A percentile compares a stretch with the other conserved stretches of the same genome.
phyloP scores from a whole-genome alignment of 192 early-diverging fungal species.

The Gigaspora rosea region DNA sequence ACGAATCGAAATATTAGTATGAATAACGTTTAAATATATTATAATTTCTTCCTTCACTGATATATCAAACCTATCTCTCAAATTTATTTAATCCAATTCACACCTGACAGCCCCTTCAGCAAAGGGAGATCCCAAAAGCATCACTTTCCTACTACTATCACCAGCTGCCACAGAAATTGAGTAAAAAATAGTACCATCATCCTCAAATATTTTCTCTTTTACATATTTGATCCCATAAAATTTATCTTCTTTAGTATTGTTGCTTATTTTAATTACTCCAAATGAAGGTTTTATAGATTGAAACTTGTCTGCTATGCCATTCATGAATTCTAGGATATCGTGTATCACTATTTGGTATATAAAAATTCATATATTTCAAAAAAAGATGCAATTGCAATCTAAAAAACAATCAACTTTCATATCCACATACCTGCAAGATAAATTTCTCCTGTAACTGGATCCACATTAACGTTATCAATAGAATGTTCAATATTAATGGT shows the following conservation, averaged over 20 bases:
- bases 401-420: slow-evolving; percentile 31
- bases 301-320: not conserved
- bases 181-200: not conserved
- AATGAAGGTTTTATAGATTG: slow-evolving; percentile 15
- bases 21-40: too few relatives aligned
- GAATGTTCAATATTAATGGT: not conserved
- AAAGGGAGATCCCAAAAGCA: not conserved
- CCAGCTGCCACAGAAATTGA: not conserved
- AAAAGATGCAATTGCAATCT: slow-evolving; percentile 24
- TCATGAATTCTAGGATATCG: not conserved
- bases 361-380: slow-evolving; percentile 32
- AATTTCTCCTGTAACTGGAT: slow-evolving; percentile 24
- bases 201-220: not conserved
- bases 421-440: slow-evolving; percentile 17
- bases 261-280: slow-evolving; percentile 35
- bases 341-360: not conserved
- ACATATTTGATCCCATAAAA: not conserved
- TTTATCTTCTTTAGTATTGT: not conserved
- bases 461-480: slow-evolving; percentile 24
- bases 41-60: too few relatives aligned
- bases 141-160: not conserved
- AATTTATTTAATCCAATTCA: not conserved
- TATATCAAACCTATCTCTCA: too few relatives aligned
- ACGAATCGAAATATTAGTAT: too few relatives aligned
- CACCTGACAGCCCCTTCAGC: not conserved